Conservation (phyloP, 2,329 filamentous ascomycete species). For the Xylariomycetidae sp. region DNA sequence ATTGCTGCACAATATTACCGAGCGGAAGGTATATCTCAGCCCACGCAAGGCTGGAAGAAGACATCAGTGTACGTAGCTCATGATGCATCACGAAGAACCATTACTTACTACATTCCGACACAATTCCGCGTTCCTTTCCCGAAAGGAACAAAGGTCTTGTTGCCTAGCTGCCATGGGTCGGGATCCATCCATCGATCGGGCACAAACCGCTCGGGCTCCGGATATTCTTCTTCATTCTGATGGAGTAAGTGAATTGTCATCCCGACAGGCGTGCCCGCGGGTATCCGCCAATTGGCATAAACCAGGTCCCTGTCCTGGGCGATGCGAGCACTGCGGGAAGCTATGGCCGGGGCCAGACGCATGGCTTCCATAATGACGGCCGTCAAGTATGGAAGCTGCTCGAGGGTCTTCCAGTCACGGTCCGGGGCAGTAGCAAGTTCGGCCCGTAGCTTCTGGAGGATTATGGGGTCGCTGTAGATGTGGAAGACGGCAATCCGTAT, state of each 20-base stretch:
- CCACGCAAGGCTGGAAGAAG: slow-evolving; percentile 16
- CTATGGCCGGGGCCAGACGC: slow-evolving; percentile 38
- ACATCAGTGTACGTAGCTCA: slow-evolving; percentile 7
- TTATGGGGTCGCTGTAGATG: slow-evolving; percentile 13
- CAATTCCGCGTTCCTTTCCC: slow-evolving; percentile 18
- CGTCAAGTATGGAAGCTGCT: slow-evolving; percentile 35
- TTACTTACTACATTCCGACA: slow-evolving; percentile 23
- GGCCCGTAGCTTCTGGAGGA: slow-evolving; percentile 13
- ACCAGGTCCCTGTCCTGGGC: slow-evolving; percentile 27
- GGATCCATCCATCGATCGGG: slow-evolving; percentile 24
- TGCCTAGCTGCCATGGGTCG: slow-evolving; percentile 10
- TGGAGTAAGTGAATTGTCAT: slow-evolving; percentile 24
- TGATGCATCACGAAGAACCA: slow-evolving; percentile 1
- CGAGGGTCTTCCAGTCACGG: slow-evolving; percentile 10
- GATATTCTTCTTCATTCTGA: slow-evolving; percentile 18
- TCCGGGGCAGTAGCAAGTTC: slow-evolving; percentile 8
- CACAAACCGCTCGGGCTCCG: slow-evolving; percentile 16
- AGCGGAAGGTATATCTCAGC: slow-evolving; percentile 17
- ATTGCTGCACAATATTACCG: slow-evolving; percentile 9
- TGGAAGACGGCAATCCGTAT: slow-evolving; percentile 12
- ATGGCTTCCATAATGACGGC: slow-evolving; percentile 42
- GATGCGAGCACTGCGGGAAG: slow-evolving; percentile 36
- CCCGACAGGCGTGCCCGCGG: slow-evolving; percentile 24
- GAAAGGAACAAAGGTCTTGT: slow-evolving; percentile 22
- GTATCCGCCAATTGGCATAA: slow-evolving; percentile 20